A percentile compares a stretch with the other conserved stretches of the same genome.
phyloP scores from a whole-genome alignment of 495 filamentous ascomycete species.

The Penicillium soppii region DNA sequence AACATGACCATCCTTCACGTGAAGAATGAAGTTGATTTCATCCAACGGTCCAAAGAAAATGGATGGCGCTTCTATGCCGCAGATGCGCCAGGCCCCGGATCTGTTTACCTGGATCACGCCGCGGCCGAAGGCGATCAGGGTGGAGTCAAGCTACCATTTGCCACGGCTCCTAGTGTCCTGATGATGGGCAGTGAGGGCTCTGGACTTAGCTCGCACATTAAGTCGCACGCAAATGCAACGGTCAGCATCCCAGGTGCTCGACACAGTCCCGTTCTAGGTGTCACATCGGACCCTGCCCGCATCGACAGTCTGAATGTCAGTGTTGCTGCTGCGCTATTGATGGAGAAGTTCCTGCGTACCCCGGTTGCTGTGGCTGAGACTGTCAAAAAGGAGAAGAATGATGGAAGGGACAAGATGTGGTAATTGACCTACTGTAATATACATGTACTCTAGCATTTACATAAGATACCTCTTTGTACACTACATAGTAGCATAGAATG shows the following conservation, averaged over 20 bases:
- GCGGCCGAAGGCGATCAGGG: conserved; percentile 5
- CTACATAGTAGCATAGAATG: conserved; percentile 8
- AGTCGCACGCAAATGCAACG: conserved; percentile 59
- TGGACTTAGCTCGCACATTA: conserved; percentile 63
- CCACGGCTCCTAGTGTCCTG: conserved; percentile 65
- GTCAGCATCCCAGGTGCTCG: conserved; percentile 54
- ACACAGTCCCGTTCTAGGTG: conserved; percentile 28
- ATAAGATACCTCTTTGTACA: conserved; percentile 17
- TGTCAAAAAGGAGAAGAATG: conserved; percentile 11
- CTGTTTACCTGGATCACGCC: conserved; percentile 22
- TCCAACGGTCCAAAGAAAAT: conserved; percentile 59
- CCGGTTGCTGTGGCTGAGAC: conserved; percentile 35
- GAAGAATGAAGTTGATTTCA: conserved; percentile 62
- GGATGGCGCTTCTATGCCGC: conserved; percentile 89
- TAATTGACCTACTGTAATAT: conserved; percentile 15
- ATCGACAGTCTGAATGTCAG: conserved; percentile 85
- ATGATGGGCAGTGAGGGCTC: conserved; percentile 82
- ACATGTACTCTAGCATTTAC: conserved; percentile 8
- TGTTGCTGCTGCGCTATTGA: conserved; percentile 76
- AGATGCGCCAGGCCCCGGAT: conserved; percentile 51
- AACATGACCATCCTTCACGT: conserved; percentile 68
- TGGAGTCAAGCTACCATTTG: conserved; percentile 41
- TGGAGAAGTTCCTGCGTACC: conserved; percentile 58
- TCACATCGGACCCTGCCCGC: conserved; percentile 39
- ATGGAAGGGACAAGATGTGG: conserved; percentile 20